These are phyloP conservation scores for Pyricularia grisea DNA, from an alignment of 2,329 filamentous ascomycete genomes.

Conservation along the genomic window DNA sequence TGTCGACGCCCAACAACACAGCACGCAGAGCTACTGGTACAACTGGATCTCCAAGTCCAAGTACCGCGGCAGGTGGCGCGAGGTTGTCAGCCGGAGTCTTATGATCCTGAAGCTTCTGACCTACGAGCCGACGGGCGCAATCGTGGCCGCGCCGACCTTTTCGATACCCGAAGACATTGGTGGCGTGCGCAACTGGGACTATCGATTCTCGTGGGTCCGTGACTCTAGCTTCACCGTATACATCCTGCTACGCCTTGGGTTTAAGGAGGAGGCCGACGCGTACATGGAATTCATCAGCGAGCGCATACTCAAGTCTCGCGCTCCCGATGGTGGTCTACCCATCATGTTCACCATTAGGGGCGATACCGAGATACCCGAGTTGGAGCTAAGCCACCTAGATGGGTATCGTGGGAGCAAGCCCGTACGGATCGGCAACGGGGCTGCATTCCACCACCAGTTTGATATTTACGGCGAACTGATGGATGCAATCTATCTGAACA, in stretches of 20 bases:
- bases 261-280: slow-evolving; percentile 64
- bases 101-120: slow-evolving; percentile 70
- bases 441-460: slow-evolving; percentile 66
- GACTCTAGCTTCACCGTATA: slow-evolving; percentile 74
- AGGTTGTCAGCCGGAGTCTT: slow-evolving; percentile 61
- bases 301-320: slow-evolving; percentile 53
- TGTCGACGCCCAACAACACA: slow-evolving; percentile 54
- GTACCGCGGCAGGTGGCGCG: slow-evolving; percentile 64
- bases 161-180: slow-evolving; percentile 68
- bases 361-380: slow-evolving; percentile 64
- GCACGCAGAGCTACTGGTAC: slow-evolving; percentile 64
- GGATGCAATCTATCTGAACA: slow-evolving; percentile 69
- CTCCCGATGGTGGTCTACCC: slow-evolving; percentile 52
- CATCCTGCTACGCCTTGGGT: slow-evolving; percentile 66
- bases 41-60: slow-evolving; percentile 63
- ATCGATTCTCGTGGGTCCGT: slow-evolving; percentile 69
- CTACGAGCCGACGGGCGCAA: slow-evolving; percentile 70
- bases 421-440: slow-evolving; percentile 69
- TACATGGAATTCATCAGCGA: slow-evolving; percentile 74
- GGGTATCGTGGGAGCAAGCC: slow-evolving; percentile 63
- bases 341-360: slow-evolving; percentile 78
- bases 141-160: slow-evolving; percentile 68
- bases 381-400: slow-evolving; percentile 59
- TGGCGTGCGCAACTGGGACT: slow-evolving; percentile 58
- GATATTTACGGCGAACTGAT: slow-evolving; percentile 75